Evolutionary conservation across 768 basidiomycete genomes (phyloP).

Genomic region (Auricularia auricula-judae): DNA sequence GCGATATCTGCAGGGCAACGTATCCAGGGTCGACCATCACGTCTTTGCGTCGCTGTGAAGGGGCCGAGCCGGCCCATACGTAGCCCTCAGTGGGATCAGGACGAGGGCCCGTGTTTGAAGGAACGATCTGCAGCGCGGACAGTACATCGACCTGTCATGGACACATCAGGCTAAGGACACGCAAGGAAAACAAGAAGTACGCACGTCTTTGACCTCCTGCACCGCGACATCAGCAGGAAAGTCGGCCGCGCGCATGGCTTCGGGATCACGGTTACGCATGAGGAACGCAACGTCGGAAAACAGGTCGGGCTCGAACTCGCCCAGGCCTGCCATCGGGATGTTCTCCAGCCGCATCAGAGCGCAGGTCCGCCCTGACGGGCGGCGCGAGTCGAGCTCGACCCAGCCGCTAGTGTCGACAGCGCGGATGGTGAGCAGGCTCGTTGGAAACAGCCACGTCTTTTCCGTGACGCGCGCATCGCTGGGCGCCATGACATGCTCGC

Average conservation of each 20-base stretch:
- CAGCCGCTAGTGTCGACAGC: slow-evolving; percentile 66
- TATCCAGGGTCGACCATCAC: slow-evolving; percentile 78
- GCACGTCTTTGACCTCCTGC: background rate
- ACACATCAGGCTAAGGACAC: background rate
- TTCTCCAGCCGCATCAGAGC: slow-evolving; percentile 84
- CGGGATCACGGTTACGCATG: slow-evolving; percentile 50
- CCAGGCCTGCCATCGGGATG: slow-evolving; percentile 71
- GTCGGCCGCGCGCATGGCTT: slow-evolving; percentile 16
- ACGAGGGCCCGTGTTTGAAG: slow-evolving; percentile 18
- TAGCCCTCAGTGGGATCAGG: slow-evolving; percentile 76
- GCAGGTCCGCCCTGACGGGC: slow-evolving; percentile 82
- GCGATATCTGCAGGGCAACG: slow-evolving; percentile 76
- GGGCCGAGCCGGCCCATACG: slow-evolving; percentile 79
- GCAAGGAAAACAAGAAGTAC: slow-evolving; percentile 1
- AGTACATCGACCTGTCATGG: slow-evolving; percentile 1
- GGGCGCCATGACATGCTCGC: slow-evolving; percentile 66
- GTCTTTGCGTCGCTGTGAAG: slow-evolving; percentile 81
- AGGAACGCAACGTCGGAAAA: slow-evolving; percentile 61
- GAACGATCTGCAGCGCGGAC: background rate
- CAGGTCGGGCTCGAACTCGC: slow-evolving; percentile 74
- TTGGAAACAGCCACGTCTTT: slow-evolving; percentile 81
- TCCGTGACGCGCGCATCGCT: slow-evolving; percentile 29
- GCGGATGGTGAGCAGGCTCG: slow-evolving; percentile 75
- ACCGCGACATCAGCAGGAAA: slow-evolving; percentile 13
- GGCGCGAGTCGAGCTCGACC: slow-evolving; percentile 74